Evolutionary conservation across 2,329 filamentous ascomycete species (phyloP).

Genomic region (Alternaria sp.): DNA sequence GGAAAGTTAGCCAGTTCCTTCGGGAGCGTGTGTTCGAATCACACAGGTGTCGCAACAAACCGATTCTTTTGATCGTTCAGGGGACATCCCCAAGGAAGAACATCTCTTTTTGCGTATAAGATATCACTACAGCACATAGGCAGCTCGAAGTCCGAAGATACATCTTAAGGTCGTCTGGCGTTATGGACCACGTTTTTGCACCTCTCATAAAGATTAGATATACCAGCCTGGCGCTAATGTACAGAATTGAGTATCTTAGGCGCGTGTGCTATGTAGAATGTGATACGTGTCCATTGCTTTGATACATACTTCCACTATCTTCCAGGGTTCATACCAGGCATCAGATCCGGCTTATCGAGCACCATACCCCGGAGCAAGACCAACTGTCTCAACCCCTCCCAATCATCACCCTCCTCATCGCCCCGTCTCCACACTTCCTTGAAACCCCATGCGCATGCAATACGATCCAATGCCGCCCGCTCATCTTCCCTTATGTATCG

Average conservation of each 20-base stretch:
- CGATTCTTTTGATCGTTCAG: slow-evolving; percentile 1
- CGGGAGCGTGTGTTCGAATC: slow-evolving; percentile 39
- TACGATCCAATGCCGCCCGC: slow-evolving; percentile 80
- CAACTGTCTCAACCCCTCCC: slow-evolving; percentile 85
- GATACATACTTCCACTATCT: slow-evolving; percentile 1
- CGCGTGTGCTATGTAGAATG: too few species aligned
- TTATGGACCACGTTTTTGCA: too few species aligned
- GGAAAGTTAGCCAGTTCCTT: slow-evolving; percentile 35
- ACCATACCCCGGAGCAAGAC: slow-evolving; percentile 85
- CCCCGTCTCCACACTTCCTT: slow-evolving; percentile 79
- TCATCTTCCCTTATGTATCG: slow-evolving; percentile 92
- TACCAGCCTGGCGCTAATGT: too few species aligned
- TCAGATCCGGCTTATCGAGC: slow-evolving; percentile 84
- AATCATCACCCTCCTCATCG: slow-evolving; percentile 89
- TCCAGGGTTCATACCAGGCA: slow-evolving; percentile 80
- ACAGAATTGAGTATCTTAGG: too few species aligned
- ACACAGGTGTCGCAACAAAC: slow-evolving; percentile 30
- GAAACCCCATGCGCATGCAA: slow-evolving; percentile 92
- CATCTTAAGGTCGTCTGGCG: too few species aligned
- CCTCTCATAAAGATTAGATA: too few species aligned
- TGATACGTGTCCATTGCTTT: not conserved
- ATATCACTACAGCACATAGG: too few species aligned
- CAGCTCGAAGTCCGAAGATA: too few species aligned
- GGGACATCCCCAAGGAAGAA: not conserved
- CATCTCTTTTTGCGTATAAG: not conserved